Percentiles rank a stretch among this genome's conserved stretches.
phyloP scores from a whole-genome alignment of 805 yeast species.

The Pichia cabralensis region DNA sequence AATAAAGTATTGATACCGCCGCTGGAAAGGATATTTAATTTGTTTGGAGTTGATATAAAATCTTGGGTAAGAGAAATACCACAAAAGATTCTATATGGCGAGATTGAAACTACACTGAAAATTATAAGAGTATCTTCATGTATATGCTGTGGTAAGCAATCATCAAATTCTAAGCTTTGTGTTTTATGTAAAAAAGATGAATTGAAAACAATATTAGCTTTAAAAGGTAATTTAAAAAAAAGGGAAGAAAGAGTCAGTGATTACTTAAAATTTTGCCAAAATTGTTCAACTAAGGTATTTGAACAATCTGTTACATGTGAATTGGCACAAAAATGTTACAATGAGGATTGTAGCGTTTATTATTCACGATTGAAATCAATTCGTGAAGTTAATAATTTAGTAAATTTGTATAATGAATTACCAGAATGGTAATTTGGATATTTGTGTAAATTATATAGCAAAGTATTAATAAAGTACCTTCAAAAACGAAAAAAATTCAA shows the following conservation, averaged over 20 bases:
- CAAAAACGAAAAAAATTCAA: no score
- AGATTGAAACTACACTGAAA: conserved; percentile 11
- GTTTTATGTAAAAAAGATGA: conserved; percentile 27
- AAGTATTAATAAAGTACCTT: no score
- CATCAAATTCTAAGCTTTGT: conserved; percentile 21
- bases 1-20: conserved; percentile 83
- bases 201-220: conserved; percentile 25
- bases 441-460: no score
- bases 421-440: conserved; percentile 19
- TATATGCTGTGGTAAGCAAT: conserved; percentile 20
- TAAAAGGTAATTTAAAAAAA: conserved; percentile 21
- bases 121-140: conserved; percentile 22
- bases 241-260: conserved; percentile 22
- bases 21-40: conserved; percentile 67
- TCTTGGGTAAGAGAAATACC: conserved; percentile 74
- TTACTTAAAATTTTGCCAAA: conserved; percentile 14
- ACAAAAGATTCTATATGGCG: conserved; percentile 14
- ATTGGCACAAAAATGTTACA: conserved; percentile 35
- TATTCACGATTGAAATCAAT: conserved; percentile 40
- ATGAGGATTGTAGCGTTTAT: conserved; percentile 57
- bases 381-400: conserved; percentile 16
- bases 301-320: conserved; percentile 13
- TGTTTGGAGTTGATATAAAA: conserved; percentile 71
- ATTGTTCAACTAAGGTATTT: conserved; percentile 30
- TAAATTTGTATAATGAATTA: conserved; percentile 8